These are phyloP conservation scores for Cytospora chrysosperma DNA, from an alignment of 2,329 filamentous ascomycete species.

Conservation along the genomic window DNA sequence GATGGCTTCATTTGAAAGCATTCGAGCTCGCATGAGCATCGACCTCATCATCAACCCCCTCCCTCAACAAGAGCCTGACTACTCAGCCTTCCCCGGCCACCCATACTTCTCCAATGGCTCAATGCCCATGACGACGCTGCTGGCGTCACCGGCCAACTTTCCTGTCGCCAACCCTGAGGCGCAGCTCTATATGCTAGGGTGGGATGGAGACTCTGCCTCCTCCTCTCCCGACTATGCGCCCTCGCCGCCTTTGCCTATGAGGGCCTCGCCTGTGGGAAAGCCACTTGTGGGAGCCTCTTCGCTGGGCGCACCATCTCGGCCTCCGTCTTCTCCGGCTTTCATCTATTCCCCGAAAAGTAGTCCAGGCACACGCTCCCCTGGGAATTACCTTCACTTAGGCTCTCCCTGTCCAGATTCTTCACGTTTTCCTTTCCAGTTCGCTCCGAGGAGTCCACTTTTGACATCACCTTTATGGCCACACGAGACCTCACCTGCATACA, in stretches of 20 bases:
- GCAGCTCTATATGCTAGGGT: background rate
- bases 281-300: background rate
- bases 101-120: slow-evolving; percentile 17
- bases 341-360: background rate
- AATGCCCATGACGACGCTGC: background rate
- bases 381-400: background rate
- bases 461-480: background rate
- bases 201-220: background rate
- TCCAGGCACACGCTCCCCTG: background rate
- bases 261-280: background rate
- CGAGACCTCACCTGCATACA: background rate
- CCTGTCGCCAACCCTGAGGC: slow-evolving; percentile 4
- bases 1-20: slow-evolving; percentile 3
- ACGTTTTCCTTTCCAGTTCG: background rate
- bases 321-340: background rate
- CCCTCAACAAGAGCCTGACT: background rate
- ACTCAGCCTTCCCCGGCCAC: slow-evolving; percentile 4
- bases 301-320: background rate
- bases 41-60: background rate
- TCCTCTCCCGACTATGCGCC: background rate
- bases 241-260: background rate
- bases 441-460: background rate
- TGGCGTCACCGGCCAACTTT: slow-evolving; percentile 1
- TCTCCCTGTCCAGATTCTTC: background rate
- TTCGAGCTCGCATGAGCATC: slow-evolving; percentile 3